A percentile compares a stretch with the other conserved stretches of the same genome.
Evolutionary conservation across 805 yeast genomes (phyloP).

Genomic region (Teunomyces gatunensis): DNA sequence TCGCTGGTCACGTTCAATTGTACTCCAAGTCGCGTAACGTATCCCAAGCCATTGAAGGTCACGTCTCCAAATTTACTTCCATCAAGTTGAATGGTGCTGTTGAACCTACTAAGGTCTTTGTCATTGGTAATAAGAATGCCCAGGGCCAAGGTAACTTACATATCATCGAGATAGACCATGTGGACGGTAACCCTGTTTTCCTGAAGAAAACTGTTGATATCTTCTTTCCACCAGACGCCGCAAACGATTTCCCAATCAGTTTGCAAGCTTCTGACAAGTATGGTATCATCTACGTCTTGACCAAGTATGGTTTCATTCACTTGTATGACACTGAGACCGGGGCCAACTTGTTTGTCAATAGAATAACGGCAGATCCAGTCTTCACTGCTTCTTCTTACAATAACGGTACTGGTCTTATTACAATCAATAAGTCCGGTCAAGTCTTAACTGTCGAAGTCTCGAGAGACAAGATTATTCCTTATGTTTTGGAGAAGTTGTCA

Average conservation of each 20-base stretch:
- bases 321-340: constrained; percentile 93
- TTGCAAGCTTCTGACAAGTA: constrained; percentile 80
- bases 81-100: constrained; percentile 71
- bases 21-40: constrained; percentile 85
- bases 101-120: constrained; percentile 78
- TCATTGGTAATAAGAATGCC: constrained; percentile 86
- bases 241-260: constrained; percentile 94
- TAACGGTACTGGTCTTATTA: constrained; percentile 77
- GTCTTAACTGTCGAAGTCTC: constrained; percentile 90
- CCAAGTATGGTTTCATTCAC: constrained; percentile 96
- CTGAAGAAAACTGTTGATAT: constrained; percentile 88
- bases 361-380: constrained; percentile 94
- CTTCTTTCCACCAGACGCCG: constrained; percentile 95
- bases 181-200: constrained; percentile 77
- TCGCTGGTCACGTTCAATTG: constrained; percentile 94
- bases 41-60: constrained; percentile 97
- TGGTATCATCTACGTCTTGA: constrained; percentile 84
- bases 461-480: constrained; percentile 81
- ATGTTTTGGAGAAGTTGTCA: constrained; percentile 79
- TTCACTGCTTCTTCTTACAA: constrained; percentile 81
- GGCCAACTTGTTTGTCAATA: constrained; percentile 86
- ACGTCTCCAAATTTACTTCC: constrained; percentile 85
- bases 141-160: constrained; percentile 73
- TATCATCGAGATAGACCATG: constrained; percentile 94
- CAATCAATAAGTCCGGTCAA: constrained; percentile 93